Base-by-base conservation (phyloP, 495 filamentous ascomycete species). In the Penicillium cinerascens region DNA sequence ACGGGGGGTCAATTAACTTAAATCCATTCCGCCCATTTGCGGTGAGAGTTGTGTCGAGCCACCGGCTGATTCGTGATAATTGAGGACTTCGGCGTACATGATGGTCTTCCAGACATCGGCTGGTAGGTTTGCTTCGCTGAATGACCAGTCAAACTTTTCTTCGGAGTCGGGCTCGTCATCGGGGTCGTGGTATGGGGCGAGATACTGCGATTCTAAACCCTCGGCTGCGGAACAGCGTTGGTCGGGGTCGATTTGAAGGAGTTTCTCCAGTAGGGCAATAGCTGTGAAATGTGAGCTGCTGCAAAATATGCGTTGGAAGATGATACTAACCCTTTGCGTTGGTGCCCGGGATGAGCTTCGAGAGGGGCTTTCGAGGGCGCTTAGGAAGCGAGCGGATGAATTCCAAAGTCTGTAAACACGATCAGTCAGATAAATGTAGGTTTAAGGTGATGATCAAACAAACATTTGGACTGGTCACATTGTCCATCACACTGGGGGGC, bases 91-190 rank as follows among this genome's bases (percentile, higher is more conserved):
- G 48, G 91, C 91, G 74, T 98, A 97, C 92, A 98, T 98, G 88
- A 97, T 96, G 63, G 96, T 96, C 74, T 97, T 97, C 93, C 93
- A 98, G 4, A 92, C 93, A 61, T 98, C 92, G 20, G 96, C 88
- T 0, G 93, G 91, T 37, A 98, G 75, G 72, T 97, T 89, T 21
- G 92, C 93, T 65, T 98, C 92, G 61, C 96, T 96, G 72, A 97
- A 97, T 15, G 90, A 92, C 93, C 93, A 98, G 66, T 98, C 93
- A 60, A 97, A 96, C 68, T 90, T 92, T 77, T 96, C 91, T 42
- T 92, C 87, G 22, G 93, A 88, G 4, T 87, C 85, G 1, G 93
- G 93, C 72, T 98, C 93, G 66, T 98, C 93, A 15, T 85, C 89
- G 6, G 92, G 91, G 60, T 98, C 93, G 64, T 98, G 93, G 71